Evolutionary conservation across 805 yeast genomes (phyloP).

Genomic region (Tetrapisispora nanseiensis): DNA sequence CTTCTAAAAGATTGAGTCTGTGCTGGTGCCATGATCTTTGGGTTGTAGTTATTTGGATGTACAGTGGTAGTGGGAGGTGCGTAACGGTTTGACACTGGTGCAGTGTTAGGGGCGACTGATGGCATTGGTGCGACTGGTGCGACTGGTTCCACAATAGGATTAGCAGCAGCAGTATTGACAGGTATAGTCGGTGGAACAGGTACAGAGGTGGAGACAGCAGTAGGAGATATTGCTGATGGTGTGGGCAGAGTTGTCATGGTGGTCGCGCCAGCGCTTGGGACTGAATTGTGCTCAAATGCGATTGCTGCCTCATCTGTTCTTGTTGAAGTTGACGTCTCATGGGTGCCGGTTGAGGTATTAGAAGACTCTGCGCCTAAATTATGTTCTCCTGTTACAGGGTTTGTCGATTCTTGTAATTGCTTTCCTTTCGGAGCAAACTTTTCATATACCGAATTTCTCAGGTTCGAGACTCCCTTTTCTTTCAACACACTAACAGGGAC

Average conservation of each 20-base stretch:
- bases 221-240: too few relatives aligned
- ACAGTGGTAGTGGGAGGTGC: slow-evolving; percentile 22
- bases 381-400: background rate
- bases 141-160: too few relatives aligned
- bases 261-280: too few relatives aligned
- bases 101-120: background rate
- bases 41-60: slow-evolving; percentile 16
- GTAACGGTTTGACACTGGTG: slow-evolving; percentile 8
- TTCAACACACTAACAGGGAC: slow-evolving; percentile 27
- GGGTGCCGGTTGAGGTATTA: too few relatives aligned
- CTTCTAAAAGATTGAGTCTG: slow-evolving; percentile 4
- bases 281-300: too few relatives aligned
- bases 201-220: too few relatives aligned
- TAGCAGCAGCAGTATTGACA: background rate
- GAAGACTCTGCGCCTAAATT: too few relatives aligned
- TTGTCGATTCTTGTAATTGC: slow-evolving; percentile 4
- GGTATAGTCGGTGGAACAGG: too few relatives aligned
- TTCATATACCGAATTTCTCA: slow-evolving; percentile 20
- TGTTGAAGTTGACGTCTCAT: too few relatives aligned
- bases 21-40: background rate
- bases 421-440: slow-evolving; percentile 29
- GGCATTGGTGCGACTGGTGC: background rate
- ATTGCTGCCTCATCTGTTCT: too few relatives aligned
- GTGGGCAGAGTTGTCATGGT: too few relatives aligned
- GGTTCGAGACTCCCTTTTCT: slow-evolving; percentile 15